phyloP scores from a whole-genome alignment of 78 protist genomes.

The Dictyostelium brefeldianum region DNA sequence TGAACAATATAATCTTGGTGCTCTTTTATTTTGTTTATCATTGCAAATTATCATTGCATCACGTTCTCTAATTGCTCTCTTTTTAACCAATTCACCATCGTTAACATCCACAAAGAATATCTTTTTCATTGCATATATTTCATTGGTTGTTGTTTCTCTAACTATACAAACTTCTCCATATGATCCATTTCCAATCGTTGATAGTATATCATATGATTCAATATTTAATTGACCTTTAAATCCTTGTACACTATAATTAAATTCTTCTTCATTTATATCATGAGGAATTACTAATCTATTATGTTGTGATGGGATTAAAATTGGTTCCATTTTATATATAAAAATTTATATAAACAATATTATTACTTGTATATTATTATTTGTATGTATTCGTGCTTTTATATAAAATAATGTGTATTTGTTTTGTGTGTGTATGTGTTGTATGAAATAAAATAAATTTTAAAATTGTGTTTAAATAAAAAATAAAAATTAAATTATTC shows the following conservation, averaged over 20 bases:
- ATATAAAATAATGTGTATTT: too few species aligned
- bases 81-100: conserved; percentile 60
- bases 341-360: neutral
- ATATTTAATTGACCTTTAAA: conserved; percentile 28
- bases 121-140: conserved; percentile 65
- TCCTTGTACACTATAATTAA: conserved; percentile 21
- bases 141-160: conserved; percentile 35
- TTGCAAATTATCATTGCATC: conserved; percentile 68
- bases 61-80: conserved; percentile 80
- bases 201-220: conserved; percentile 19
- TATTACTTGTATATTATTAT: neutral
- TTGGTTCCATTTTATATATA: conserved; percentile 59
- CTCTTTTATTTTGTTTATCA: conserved; percentile 26
- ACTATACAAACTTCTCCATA: conserved; percentile 70
- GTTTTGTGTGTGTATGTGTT: too few species aligned
- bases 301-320: conserved; percentile 48
- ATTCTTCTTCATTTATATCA: conserved; percentile 60
- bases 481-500: too few species aligned
- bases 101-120: conserved; percentile 29
- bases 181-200: conserved; percentile 76
- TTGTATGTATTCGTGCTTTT: neutral
- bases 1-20: conserved; percentile 57
- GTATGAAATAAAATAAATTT: neutral
- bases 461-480: too few species aligned
- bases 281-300: conserved; percentile 58